Evolutionary conservation across 1,139 yeast species (phyloP), one percentile per base, ranked within the genome.

Genomic region (Suhomyces chickasaworum): DNA sequence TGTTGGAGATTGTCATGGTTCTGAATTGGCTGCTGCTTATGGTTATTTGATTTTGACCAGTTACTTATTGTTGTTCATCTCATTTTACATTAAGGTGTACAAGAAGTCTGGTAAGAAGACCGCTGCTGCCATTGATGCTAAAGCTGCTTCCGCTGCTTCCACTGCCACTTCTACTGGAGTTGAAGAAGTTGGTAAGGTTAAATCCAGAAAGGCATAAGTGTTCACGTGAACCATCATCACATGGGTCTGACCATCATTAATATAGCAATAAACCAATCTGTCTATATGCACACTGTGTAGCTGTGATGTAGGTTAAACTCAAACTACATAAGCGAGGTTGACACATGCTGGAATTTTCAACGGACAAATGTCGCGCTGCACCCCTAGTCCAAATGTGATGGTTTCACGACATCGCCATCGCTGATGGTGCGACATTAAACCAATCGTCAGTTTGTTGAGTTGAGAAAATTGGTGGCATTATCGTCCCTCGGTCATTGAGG

Each of bases 21-120:
- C 91, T 52, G 93, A 89, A 69, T 78, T 85, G 58, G 99, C 99
- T 48, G 98, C 98, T 33, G 80, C 84, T 50, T 85, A 84, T 60
- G 99, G 99, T 32, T 89, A 91, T 69, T 80, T 85, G 65, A 88
- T 93, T 61, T 80, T 93, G 70, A 85, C 96, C 44, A 85, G 95
- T 49, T 93, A 93, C 73, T 79, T 93, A 75, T 78, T 93, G 53
- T 78, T 93, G 65, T 93, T 93, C 77, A 89, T 93, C 68, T 87
- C 93, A 44, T 93, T 93, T 79, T 93, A 93, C 81, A 86, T 90
- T 63, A 83, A 82, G 64, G 89, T 90, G 47, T 93, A 93, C 80
- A 81, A 78, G 62, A 77, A 75, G 58, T 58, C 70, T 44, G 71
- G 74, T 48, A 65, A 61, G 58, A 62, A 61, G 62, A 53, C 53